phyloP scores from a whole-genome alignment of 2,329 filamentous ascomycete genomes.

The Fusarium pseudoanthophilum region DNA sequence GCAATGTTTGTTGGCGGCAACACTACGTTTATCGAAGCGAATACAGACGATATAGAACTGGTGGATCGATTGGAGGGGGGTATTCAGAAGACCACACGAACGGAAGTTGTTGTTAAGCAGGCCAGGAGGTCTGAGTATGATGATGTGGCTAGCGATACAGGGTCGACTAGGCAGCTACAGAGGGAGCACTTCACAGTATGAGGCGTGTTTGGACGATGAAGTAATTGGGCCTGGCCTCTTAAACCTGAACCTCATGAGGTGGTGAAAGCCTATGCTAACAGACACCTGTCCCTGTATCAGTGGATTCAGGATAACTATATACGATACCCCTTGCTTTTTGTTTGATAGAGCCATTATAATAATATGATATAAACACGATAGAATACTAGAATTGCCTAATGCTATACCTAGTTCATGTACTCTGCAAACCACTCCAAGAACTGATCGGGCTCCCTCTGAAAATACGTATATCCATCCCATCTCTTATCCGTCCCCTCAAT shows the following conservation, averaged over 20 bases:
- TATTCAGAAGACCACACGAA: slow-evolving; percentile 44
- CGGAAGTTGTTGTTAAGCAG: slow-evolving; percentile 39
- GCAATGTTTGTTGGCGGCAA: slow-evolving; percentile 42
- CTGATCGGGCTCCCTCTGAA: slow-evolving; percentile 25
- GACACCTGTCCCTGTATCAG: fast-evolving
- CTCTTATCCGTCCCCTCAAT: slow-evolving; percentile 22
- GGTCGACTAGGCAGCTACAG: slow-evolving; percentile 36
- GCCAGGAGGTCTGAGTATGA: slow-evolving; percentile 32
- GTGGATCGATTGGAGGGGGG: slow-evolving; percentile 18
- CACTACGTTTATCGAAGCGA: slow-evolving; percentile 39
- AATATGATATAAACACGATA: fast-evolving
- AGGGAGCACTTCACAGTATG: slow-evolving; percentile 38
- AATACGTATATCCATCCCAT: slow-evolving; percentile 28
- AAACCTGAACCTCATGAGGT: not conserved
- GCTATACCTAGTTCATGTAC: slow-evolving; percentile 7
- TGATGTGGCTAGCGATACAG: slow-evolving; percentile 37
- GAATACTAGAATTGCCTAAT: too few relatives aligned
- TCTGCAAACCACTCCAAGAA: slow-evolving; percentile 31
- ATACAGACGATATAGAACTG: slow-evolving; percentile 37
- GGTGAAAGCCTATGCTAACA: fast-evolving
- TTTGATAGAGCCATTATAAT: not conserved
- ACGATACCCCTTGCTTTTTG: slow-evolving; percentile 19
- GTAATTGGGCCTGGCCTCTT: not conserved
- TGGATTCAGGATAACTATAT: not conserved
- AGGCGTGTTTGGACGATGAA: not conserved